Evolutionary conservation across 192 early-diverging fungal genomes (phyloP), one percentile per base, ranked within the genome.

Genomic region (Umbelopsis sp.): DNA sequence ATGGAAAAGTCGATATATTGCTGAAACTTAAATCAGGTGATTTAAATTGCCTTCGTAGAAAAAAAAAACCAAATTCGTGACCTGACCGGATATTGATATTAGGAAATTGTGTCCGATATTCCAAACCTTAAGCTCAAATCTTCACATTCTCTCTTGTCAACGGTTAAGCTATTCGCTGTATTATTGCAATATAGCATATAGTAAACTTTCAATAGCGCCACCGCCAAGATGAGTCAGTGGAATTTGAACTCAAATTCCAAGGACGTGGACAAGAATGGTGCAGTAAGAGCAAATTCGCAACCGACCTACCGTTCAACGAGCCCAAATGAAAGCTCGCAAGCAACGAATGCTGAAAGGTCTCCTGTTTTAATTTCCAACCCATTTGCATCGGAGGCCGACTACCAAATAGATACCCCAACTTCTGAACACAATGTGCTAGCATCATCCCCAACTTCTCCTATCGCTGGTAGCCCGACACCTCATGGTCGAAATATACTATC

Each of bases 191-290:
- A 61, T 61, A 61, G 55, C 55, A 35, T 16, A 61, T 61, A 61
- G 55, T 10, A 61, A 61, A 7, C 55, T 10, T 22, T 25, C 23
- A 2, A 12, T 53, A 53, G 27, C 23, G 30, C 25, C 55, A 35
- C 55, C 55, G 55, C 33, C 55, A 25, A 61, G 30, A 61, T 61
- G 55, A 61, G 55, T 30, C 55, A 61, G 16, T 61, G 55, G 55
- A 61, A 61, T 61, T 16, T 25, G 55, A 61, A 61, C 55, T 61
- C 55, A 30, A 61, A 35, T 61, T 52, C 51, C 51, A 52, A 52
- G 22, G 55, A 61, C 55, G 55, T 61, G 30, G 55, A 61, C 25
- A 61, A 61, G 25, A 18, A 27, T 13, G 25, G 27, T 30, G 15
- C 13, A 25, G 27, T 35, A 13, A 16, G 27, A 16, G 55, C 30